A percentile compares a stretch with the other conserved stretches of the same genome.
Evolutionary conservation across 768 basidiomycete genomes (phyloP).

Genomic region (Boletus subparvulus): DNA sequence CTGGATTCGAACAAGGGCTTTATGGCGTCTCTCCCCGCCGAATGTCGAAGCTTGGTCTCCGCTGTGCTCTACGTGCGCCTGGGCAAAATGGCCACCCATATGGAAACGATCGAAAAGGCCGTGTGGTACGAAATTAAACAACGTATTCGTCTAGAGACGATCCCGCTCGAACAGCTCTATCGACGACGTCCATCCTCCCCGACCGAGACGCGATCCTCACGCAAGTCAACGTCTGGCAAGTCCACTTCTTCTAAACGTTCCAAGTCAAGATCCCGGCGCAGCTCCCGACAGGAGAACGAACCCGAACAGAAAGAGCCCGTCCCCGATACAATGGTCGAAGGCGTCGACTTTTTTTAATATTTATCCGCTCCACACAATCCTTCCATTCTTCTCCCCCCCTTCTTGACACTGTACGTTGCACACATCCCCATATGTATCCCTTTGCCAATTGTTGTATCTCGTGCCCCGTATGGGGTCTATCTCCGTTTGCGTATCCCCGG

Average conservation of each 20-base stretch:
- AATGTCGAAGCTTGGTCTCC: slow-evolving; percentile 34
- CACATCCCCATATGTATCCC: slow-evolving; percentile 9
- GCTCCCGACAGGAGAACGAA: background rate
- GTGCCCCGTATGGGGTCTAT: background rate
- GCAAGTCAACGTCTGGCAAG: slow-evolving; percentile 3
- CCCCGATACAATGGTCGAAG: slow-evolving; percentile 25
- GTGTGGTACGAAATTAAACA: slow-evolving; percentile 36
- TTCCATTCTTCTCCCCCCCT: background rate
- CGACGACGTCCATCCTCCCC: slow-evolving; percentile 10
- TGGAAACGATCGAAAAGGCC: slow-evolving; percentile 40
- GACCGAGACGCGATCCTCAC: background rate
- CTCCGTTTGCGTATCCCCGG: slow-evolving; percentile 4
- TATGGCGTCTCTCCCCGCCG: slow-evolving; percentile 37
- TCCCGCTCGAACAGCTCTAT: slow-evolving; percentile 21
- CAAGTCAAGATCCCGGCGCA: slow-evolving; percentile 6
- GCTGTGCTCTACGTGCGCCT: slow-evolving; percentile 37
- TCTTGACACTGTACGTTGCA: background rate
- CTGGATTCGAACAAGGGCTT: slow-evolving; percentile 35
- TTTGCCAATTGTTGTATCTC: slow-evolving; percentile 1
- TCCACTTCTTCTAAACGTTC: slow-evolving; percentile 3
- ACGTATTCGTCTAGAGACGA: slow-evolving; percentile 30
- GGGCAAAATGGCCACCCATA: slow-evolving; percentile 34
- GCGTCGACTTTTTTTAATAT: slow-evolving; percentile 33
- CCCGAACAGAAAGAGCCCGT: background rate
- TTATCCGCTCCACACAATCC: slow-evolving; percentile 20